Percentiles rank a stretch among this genome's conserved stretches.
Evolutionary conservation across 1,284 basidiomycete species (phyloP).

Genomic region (Limonomyces culmigenus): DNA sequence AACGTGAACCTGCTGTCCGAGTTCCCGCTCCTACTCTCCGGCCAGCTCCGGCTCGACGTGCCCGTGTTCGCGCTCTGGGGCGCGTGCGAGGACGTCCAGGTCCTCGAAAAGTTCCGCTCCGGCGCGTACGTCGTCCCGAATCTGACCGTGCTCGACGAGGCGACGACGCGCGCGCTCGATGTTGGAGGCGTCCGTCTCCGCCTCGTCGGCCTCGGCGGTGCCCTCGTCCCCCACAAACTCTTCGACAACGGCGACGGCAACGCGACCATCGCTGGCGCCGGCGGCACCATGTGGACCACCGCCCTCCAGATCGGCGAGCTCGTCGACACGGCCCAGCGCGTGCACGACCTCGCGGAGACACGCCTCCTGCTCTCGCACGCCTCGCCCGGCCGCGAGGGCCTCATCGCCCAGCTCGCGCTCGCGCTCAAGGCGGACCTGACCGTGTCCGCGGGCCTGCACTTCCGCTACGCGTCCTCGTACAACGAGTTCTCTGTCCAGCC

Average conservation of each 20-base stretch:
- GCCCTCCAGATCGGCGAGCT: constrained; percentile 96
- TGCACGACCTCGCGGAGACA: constrained; percentile 87
- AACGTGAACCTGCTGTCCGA: constrained; percentile 74
- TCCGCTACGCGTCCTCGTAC: constrained; percentile 91
- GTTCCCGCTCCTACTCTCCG: constrained; percentile 82
- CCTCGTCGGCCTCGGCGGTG: constrained; percentile 89
- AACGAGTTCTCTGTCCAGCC: constrained; percentile 93
- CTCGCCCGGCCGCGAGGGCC: constrained; percentile 83
- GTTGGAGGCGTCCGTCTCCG: constrained; percentile 89
- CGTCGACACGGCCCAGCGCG: constrained; percentile 91
- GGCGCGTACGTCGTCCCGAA: constrained; percentile 75
- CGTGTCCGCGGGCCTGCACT: constrained; percentile 89
- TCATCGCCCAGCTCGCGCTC: constrained; percentile 82
- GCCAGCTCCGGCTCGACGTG: constrained; percentile 75
- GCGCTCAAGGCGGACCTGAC: constrained; percentile 91
- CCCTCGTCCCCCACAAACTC: constrained; percentile 91
- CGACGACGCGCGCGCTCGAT: constrained; percentile 79
- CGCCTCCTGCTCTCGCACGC: constrained; percentile 88
- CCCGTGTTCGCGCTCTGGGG: constrained; percentile 97
- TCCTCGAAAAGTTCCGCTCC: constrained; percentile 85
- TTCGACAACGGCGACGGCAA: constrained; percentile 93
- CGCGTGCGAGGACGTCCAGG: constrained; percentile 88
- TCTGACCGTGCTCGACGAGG: constrained; percentile 87
- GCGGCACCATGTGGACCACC: constrained; percentile 98
- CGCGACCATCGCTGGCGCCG: constrained; percentile 92